These are phyloP conservation scores for Backusella psychrophila DNA, from an alignment of 192 early-diverging fungal genomes.

Conservation along the genomic window DNA sequence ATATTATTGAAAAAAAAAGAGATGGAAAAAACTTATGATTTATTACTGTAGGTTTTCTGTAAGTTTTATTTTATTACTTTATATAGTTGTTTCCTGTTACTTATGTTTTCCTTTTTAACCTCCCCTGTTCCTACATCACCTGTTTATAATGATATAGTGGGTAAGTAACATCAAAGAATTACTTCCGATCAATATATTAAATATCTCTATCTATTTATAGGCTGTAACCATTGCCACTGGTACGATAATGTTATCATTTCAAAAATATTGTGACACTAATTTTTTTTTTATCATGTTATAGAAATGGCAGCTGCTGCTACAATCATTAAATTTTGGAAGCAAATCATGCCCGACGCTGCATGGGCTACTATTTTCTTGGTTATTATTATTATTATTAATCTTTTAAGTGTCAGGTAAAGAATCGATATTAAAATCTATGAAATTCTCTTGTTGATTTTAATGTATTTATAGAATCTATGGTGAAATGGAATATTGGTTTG, in stretches of 20 bases:
- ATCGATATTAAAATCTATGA: neutral
- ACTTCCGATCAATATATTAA: neutral
- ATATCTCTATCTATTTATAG: constrained; percentile 15
- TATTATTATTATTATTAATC: constrained; percentile 61
- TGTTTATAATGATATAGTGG: constrained; percentile 15
- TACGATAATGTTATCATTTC: constrained; percentile 2
- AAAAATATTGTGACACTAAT: neutral
- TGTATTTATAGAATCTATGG: constrained; percentile 66
- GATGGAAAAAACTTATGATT: neutral
- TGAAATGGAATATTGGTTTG: constrained; percentile 85
- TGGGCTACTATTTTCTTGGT: constrained; percentile 53
- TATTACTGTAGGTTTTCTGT: constrained; percentile 16
- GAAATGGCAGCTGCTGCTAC: constrained; percentile 81
- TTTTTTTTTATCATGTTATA: constrained; percentile 16
- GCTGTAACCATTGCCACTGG: constrained; percentile 29
- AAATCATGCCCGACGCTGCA: constrained; percentile 35
- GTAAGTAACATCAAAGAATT: constrained; percentile 15
- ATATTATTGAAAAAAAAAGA: neutral
- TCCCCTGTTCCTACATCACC: neutral
- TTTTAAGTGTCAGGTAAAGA: constrained; percentile 48
- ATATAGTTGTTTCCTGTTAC: constrained; percentile 34
- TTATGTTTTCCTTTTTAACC: neutral
- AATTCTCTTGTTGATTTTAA: neutral
- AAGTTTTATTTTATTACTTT: constrained; percentile 4
- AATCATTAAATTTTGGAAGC: constrained; percentile 72